Evolutionary conservation across 2,329 filamentous ascomycete species (phyloP).

Genomic region (Fusarium sp.): DNA sequence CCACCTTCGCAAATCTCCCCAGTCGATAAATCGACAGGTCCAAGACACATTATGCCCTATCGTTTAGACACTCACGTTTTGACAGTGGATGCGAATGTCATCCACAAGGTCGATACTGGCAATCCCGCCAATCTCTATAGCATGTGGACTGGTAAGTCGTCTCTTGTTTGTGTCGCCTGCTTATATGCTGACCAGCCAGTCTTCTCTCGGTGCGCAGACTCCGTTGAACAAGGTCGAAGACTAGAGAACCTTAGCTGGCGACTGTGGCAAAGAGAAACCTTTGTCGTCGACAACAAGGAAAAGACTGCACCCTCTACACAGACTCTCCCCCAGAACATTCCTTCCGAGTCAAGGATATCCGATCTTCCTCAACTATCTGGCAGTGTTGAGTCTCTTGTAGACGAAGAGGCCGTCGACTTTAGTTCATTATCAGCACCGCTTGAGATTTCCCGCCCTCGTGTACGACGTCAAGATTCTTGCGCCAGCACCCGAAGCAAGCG

Average conservation of each 20-base stretch:
- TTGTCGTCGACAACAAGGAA: constrained; percentile 76
- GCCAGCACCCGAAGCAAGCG: constrained; percentile 74
- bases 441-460: constrained; percentile 70
- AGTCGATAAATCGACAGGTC: constrained; percentile 47
- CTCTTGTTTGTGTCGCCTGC: background rate
- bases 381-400: constrained; percentile 77
- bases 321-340: constrained; percentile 60
- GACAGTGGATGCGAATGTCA: constrained; percentile 88
- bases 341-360: constrained; percentile 51
- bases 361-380: constrained; percentile 77
- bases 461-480: constrained; percentile 75
- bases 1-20: constrained; percentile 41
- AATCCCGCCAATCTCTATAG: constrained; percentile 93
- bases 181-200: constrained; percentile 63
- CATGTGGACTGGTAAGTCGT: constrained; percentile 92
- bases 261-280: constrained; percentile 84
- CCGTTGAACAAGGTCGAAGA: constrained; percentile 89
- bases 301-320: constrained; percentile 55
- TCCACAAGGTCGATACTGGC: constrained; percentile 92
- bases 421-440: constrained; percentile 61
- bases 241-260: constrained; percentile 97
- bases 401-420: constrained; percentile 72
- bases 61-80: constrained; percentile 85
- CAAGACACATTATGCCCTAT: constrained; percentile 74
- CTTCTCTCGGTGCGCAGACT: constrained; percentile 92